Percentiles rank a stretch among this genome's conserved stretches.
Evolutionary conservation across 441 rosid genomes (phyloP).

Genomic region (Brassica hybrid): DNA sequence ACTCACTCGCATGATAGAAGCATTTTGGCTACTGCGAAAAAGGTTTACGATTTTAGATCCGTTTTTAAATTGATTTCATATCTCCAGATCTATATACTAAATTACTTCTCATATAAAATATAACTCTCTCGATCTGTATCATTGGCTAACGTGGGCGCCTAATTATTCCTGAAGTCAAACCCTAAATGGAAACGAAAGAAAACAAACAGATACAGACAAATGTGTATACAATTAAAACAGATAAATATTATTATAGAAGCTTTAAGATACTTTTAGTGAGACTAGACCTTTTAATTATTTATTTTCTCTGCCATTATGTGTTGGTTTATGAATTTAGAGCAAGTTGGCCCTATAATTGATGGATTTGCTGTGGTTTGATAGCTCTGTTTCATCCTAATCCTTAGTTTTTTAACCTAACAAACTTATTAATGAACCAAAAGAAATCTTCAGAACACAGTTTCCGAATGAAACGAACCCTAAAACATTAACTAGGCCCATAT

Average conservation of each 20-base stretch:
- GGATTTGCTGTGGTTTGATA: conserved; percentile 30
- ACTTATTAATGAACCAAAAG: conserved; percentile 3
- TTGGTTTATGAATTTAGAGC: conserved; percentile 21
- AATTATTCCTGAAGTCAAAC: conserved; percentile 26
- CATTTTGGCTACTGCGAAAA: conserved; percentile 16
- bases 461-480: not conserved
- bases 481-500: not conserved
- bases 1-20: conserved; percentile 19
- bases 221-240: not conserved
- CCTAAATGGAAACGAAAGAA: conserved; percentile 26
- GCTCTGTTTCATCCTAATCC: conserved; percentile 14
- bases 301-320: conserved; percentile 18
- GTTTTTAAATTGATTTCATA: not conserved
- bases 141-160: conserved; percentile 20
- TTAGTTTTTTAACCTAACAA: conserved; percentile 11
- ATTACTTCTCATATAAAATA: not conserved
- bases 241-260: conserved; percentile 18
- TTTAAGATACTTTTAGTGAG: conserved; percentile 5
- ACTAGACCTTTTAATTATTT: not conserved
- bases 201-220: conserved; percentile 21
- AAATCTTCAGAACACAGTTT: conserved; percentile 2
- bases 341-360: conserved; percentile 18
- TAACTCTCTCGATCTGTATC: not conserved
- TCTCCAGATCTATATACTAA: conserved; percentile 30
- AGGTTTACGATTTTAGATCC: not conserved